Base-by-base conservation (phyloP, 2,329 filamentous ascomycete species). In the Colletotrichum sp. region DNA sequence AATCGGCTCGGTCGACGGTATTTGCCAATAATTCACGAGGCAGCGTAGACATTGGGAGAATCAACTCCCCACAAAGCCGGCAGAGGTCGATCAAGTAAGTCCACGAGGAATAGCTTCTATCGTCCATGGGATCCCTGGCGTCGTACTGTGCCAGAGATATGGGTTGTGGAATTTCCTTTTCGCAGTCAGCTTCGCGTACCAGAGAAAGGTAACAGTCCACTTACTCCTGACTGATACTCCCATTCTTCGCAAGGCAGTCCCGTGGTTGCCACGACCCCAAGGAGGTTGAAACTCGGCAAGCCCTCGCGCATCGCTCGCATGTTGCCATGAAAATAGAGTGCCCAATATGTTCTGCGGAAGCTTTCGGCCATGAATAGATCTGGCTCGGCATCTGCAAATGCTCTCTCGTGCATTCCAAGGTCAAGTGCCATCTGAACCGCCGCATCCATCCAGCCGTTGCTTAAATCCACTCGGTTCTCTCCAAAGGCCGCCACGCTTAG, bases 331-430 rank as follows among this genome's bases (percentile, higher is more conserved):
- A 83, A 79, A 69, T 82, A 85, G n/a, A 87, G 75, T 16, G 80
- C 82, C 84, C 85, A 87, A 78, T 83, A 87, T 7, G 85, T 86
- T 43, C 86, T 82, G 70, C 85, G 81, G 79, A 83, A 86, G 60
- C 84, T 85, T 78, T 87, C 85, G 4, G 82, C 84, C 36, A 85
- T 77, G 7, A 86, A 80, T 6, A 81, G 76, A 77, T 85, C 82
- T n/a, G 79, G 68, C 30, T 82, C 82, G 39, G 80, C 75, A 52
- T 83, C 80, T 21, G 82, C 82, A 61, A 83, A 84, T 5, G 77
- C 36, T 67, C 80, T 83, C 24, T 79, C 81, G 43, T 84, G 81
- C 81, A 84, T 83, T 4, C 82, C 81, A 16, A 84, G 78, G 13
- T 82, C 82, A 36, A 82, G 73, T 16, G 82, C 82, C 76, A 83